Evolutionary conservation across 768 basidiomycete genomes (phyloP).

Genomic region (Xanthoconium stramineum): DNA sequence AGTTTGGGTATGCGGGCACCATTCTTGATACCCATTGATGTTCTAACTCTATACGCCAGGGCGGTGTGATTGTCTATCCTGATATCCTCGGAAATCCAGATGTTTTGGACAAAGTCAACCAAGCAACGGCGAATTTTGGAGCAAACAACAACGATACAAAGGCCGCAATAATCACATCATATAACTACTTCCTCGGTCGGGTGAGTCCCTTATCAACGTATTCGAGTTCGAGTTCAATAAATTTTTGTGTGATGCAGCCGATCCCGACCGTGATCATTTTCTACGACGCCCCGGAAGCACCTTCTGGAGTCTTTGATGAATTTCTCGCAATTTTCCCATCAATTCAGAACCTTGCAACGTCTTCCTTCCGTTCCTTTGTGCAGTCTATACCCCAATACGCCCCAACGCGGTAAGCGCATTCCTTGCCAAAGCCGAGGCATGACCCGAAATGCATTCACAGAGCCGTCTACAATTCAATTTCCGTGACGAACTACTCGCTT

Average conservation of each 20-base stretch:
- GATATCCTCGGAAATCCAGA: not conserved
- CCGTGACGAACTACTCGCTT: slow-evolving; percentile 2
- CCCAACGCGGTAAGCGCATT: slow-evolving; percentile 1
- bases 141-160: slow-evolving; percentile 21
- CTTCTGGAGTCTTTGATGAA: slow-evolving; percentile 15
- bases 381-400: not conserved
- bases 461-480: slow-evolving; percentile 7
- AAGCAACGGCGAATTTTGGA: slow-evolving; percentile 21
- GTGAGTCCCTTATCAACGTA: not conserved
- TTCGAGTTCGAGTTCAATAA: slow-evolving; percentile 8
- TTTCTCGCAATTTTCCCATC: slow-evolving; percentile 19
- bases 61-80: slow-evolving; percentile 41
- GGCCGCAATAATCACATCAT: slow-evolving; percentile 40
- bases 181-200: slow-evolving; percentile 26
- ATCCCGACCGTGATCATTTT: slow-evolving; percentile 39
- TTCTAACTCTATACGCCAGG: slow-evolving; percentile 30
- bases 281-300: slow-evolving; percentile 46
- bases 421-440: not conserved
- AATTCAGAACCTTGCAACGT: not conserved
- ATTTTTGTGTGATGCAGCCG: not conserved
- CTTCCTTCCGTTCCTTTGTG: slow-evolving; percentile 17
- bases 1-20: slow-evolving; percentile 50
- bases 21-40: not conserved
- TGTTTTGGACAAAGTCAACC: slow-evolving; percentile 10
- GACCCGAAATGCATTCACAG: not conserved